These are phyloP conservation scores for Pezicula rhizophila DNA, from an alignment of 2,329 filamentous ascomycete genomes.

Conservation along the genomic window DNA sequence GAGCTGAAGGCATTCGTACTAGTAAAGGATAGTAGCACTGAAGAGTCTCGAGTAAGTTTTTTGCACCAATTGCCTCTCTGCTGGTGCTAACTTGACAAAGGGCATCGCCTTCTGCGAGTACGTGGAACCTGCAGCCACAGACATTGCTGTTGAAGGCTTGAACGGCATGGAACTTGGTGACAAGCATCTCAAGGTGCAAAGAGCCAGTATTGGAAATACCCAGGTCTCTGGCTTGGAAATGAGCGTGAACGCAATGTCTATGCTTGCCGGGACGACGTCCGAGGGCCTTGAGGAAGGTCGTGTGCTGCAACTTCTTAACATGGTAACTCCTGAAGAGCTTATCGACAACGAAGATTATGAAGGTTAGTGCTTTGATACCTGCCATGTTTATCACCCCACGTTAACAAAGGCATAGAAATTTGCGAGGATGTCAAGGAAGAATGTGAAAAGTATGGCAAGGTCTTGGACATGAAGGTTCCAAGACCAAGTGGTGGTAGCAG, in stretches of 20 bases:
- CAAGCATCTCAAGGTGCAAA: conserved; percentile 74
- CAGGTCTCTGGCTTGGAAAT: conserved; percentile 90
- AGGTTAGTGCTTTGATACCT: conserved; percentile 46
- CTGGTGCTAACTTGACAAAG: conserved; percentile 39
- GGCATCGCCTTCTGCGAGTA: conserved; percentile 98
- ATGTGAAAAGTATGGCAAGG: conserved; percentile 80
- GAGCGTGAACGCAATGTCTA: conserved; percentile 95
- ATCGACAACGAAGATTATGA: conserved; percentile 94
- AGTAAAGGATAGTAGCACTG: conserved; percentile 78
- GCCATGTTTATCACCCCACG: conserved; percentile 3
- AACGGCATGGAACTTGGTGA: conserved; percentile 93
- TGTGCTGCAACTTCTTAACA: conserved; percentile 91
- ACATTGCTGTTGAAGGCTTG: conserved; percentile 81
- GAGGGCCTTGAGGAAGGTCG: conserved; percentile 72
- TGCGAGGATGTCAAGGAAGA: conserved; percentile 91
- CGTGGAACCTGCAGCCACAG: conserved; percentile 66
- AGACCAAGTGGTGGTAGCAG: conserved; percentile 77
- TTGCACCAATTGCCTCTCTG: not conserved
- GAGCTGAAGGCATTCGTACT: conserved; percentile 88
- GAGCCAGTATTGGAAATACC: conserved; percentile 89
- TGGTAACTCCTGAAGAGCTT: conserved; percentile 94
- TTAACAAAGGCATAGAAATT: conserved; percentile 66
- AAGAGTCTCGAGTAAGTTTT: conserved; percentile 73
- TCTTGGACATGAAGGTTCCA: conserved; percentile 88
- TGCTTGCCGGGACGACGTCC: conserved; percentile 86